Conservation (phyloP, 352 stramenopile species). For the Pythium chondricola region DNA sequence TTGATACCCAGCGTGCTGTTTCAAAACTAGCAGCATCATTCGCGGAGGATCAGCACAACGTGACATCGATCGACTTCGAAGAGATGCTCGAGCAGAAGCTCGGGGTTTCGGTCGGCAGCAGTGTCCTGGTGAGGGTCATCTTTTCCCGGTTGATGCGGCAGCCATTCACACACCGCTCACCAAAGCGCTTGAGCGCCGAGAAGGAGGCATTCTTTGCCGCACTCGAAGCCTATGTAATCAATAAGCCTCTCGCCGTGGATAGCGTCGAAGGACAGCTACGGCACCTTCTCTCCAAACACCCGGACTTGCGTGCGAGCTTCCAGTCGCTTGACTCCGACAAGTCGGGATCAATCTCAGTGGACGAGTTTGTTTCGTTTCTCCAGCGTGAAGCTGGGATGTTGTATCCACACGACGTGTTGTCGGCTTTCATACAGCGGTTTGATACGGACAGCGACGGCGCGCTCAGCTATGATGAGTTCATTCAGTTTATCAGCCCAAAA, state of each 20-base stretch:
- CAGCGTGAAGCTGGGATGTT: conserved; percentile 22
- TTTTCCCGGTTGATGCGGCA: conserved; percentile 24
- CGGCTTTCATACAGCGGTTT: conserved; percentile 39
- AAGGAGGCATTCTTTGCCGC: conserved; percentile 15
- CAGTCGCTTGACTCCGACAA: conserved; percentile 25
- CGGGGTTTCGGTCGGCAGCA: conserved; percentile 12
- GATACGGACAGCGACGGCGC: conserved; percentile 34
- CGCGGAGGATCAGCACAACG: neutral
- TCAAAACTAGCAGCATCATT: conserved; percentile 17
- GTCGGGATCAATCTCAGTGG: conserved; percentile 24
- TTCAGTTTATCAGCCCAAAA: conserved; percentile 33
- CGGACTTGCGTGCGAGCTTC: conserved; percentile 25
- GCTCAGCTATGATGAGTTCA: conserved; percentile 42
- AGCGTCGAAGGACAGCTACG: conserved; percentile 39
- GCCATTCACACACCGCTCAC: conserved; percentile 18
- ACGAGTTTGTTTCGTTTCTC: conserved; percentile 30
- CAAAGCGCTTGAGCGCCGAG: neutral
- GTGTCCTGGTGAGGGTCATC: conserved; percentile 21
- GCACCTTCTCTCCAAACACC: conserved; percentile 19
- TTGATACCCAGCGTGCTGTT: conserved; percentile 26
- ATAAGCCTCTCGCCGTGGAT: conserved; percentile 25
- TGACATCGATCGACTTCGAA: conserved; percentile 24
- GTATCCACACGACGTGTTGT: conserved; percentile 24
- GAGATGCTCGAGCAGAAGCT: conserved; percentile 32
- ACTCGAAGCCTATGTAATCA: conserved; percentile 27